Evolutionary conservation across 257 asterid genomes (phyloP).

Genomic region (Nicotiana noctiflora): DNA sequence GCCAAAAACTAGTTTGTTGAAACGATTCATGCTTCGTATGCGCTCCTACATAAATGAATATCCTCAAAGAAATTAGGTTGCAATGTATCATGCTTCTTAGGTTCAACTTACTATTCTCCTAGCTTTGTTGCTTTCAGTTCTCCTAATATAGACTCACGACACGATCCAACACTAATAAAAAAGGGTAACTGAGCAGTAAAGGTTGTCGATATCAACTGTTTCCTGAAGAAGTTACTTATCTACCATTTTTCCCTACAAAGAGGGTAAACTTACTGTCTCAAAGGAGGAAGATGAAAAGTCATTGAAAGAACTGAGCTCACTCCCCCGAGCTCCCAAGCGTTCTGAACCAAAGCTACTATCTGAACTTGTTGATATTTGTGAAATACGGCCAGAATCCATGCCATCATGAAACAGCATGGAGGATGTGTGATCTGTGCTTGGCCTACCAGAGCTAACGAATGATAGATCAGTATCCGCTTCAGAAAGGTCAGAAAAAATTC

Average conservation of each 20-base stretch:
- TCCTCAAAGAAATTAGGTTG: not conserved
- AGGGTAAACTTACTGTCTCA: constrained; percentile 46
- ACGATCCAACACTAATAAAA: not conserved
- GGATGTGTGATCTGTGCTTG: constrained; percentile 45
- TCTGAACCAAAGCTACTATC: constrained; percentile 58
- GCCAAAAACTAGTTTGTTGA: not conserved
- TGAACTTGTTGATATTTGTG: constrained; percentile 55
- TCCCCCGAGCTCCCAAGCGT: constrained; percentile 35
- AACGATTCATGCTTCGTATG: not conserved
- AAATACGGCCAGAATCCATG: constrained; percentile 29
- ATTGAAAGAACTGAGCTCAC: constrained; percentile 33
- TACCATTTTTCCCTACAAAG: not conserved
- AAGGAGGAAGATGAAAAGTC: constrained; percentile 51
- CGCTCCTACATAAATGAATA: not conserved
- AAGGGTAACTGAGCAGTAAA: not conserved
- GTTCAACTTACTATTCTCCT: not conserved
- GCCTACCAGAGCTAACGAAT: constrained; percentile 58
- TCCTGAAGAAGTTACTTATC: not conserved
- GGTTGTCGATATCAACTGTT: not conserved
- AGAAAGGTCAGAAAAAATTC: constrained; percentile 35
- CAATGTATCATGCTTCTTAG: not conserved
- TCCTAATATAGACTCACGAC: not conserved
- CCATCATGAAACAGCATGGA: constrained; percentile 28
- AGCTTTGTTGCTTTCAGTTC: not conserved
- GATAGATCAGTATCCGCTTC: constrained; percentile 60